A percentile compares a stretch with the other conserved stretches of the same genome.
These are phyloP conservation scores for Aspergillus chevalieri DNA, from an alignment of 2,329 filamentous ascomycete genomes.

Conservation along the genomic window DNA sequence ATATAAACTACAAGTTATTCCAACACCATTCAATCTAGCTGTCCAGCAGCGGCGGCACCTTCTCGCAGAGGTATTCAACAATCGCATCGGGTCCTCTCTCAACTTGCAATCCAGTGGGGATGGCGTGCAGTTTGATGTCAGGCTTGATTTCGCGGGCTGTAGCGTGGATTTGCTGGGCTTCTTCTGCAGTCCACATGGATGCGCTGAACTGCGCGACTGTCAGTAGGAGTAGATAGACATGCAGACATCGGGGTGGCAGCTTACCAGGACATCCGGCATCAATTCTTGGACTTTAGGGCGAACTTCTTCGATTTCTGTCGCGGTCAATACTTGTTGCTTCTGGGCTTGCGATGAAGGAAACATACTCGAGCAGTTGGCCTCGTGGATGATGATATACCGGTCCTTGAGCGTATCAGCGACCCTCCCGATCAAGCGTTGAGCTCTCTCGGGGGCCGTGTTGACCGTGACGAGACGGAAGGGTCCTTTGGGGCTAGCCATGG, in stretches of 20 bases:
- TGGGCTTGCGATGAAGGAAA: conserved; percentile 1
- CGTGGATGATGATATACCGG: conserved; percentile 57
- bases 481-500: conserved; percentile 41
- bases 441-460: conserved; percentile 61
- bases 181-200: conserved; percentile 50
- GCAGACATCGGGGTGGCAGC: conserved; percentile 11
- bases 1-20: neutral
- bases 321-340: neutral
- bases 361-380: conserved; percentile 57
- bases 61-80: conserved; percentile 37
- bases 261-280: conserved; percentile 52
- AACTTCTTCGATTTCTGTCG: conserved; percentile 50
- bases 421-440: conserved; percentile 56
- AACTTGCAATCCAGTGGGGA: conserved; percentile 38
- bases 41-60: conserved; percentile 35
- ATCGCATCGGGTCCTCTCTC: conserved; percentile 38
- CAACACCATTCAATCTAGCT: conserved; percentile 9
- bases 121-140: conserved; percentile 38
- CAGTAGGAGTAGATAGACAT: neutral
- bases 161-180: conserved; percentile 33
- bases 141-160: conserved; percentile 33
- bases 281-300: conserved; percentile 46
- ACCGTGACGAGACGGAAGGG: conserved; percentile 62
- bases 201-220: conserved; percentile 50
- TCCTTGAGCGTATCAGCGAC: conserved; percentile 58